Percentiles rank a stretch among this genome's conserved stretches.
These are phyloP conservation scores for Pythium sukuiense DNA, from an alignment of 352 stramenopile species.

Conservation along the genomic window DNA sequence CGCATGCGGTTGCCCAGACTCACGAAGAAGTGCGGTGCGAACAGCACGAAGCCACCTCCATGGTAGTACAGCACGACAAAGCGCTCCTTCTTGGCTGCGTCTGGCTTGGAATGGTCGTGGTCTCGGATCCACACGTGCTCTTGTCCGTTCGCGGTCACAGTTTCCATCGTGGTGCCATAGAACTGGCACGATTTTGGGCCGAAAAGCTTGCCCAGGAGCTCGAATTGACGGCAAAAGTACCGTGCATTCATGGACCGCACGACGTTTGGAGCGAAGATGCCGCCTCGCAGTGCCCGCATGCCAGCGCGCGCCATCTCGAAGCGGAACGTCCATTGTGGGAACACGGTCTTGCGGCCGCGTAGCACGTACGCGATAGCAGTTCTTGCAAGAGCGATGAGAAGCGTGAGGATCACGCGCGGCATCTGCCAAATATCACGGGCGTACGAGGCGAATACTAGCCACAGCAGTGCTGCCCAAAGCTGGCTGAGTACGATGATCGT, in stretches of 20 bases:
- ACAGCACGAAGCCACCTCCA: conserved; percentile 37
- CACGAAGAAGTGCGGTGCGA: conserved; percentile 45
- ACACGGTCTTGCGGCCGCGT: conserved; percentile 17
- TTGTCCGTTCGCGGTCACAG: conserved; percentile 8
- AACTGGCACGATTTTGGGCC: conserved; percentile 8
- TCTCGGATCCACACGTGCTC: conserved; percentile 27
- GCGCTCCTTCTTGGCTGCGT: conserved; percentile 14
- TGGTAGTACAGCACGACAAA: conserved; percentile 44
- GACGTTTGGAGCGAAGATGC: conserved; percentile 13
- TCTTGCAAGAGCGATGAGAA: conserved; percentile 8
- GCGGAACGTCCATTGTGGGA: conserved; percentile 25
- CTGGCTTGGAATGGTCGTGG: background rate
- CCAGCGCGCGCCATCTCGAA: conserved; percentile 17
- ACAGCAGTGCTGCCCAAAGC: conserved; percentile 7
- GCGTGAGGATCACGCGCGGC: conserved; percentile 12
- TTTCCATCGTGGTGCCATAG: conserved; percentile 18
- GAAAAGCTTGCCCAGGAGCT: conserved; percentile 1
- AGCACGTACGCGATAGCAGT: conserved; percentile 8
- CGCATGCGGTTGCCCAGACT: conserved; percentile 46
- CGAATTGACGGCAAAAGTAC: conserved; percentile 16
- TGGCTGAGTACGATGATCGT: background rate
- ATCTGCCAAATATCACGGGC: conserved; percentile 24
- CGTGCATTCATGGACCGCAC: conserved; percentile 13
- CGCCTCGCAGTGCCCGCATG: conserved; percentile 20
- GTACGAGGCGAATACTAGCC: conserved; percentile 17